A percentile compares a stretch with the other conserved stretches of the same genome.
Conservation (phyloP, 2,329 filamentous ascomycete genomes). For the Chaetomium sp. region DNA sequence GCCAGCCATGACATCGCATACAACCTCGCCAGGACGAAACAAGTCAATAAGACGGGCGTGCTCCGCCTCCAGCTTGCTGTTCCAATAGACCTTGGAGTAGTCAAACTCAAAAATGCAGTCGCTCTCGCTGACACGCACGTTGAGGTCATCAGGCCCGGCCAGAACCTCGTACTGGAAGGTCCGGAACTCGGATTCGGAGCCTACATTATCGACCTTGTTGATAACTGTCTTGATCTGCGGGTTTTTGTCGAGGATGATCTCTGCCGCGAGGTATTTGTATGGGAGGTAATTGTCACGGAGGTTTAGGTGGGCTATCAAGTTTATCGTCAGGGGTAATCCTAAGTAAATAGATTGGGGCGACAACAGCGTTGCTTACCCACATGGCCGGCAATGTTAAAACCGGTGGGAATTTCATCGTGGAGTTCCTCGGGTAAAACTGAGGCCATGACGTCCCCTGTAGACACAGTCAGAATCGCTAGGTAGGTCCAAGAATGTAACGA, state of each 20-base stretch:
- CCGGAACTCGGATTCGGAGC: conserved; percentile 75
- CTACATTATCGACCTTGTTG: conserved; percentile 89
- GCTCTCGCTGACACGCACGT: conserved; percentile 76
- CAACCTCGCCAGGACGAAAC: conserved; percentile 79
- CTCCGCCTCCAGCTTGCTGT: conserved; percentile 82
- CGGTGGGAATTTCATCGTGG: conserved; percentile 73
- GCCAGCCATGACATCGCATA: conserved; percentile 95
- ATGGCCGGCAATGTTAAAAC: conserved; percentile 85
- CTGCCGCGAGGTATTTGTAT: conserved; percentile 79
- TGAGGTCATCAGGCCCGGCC: conserved; percentile 71
- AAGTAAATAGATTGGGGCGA: background rate
- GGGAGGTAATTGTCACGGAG: conserved; percentile 75
- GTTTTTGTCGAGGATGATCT: conserved; percentile 88
- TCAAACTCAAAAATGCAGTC: conserved; percentile 87
- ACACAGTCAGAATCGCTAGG: background rate
- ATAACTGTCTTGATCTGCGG: conserved; percentile 77
- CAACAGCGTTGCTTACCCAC: conserved; percentile 50
- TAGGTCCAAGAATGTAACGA: no score
- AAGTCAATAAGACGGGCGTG: conserved; percentile 71
- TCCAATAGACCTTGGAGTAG: conserved; percentile 98
- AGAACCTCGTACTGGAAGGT: conserved; percentile 93
- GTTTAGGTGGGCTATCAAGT: conserved; percentile 70
- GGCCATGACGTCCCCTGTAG: conserved; percentile 69
- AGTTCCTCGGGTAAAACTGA: conserved; percentile 75
- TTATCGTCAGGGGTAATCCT: conserved; percentile 16